Evolutionary conservation across 768 basidiomycete genomes (phyloP).

Genomic region (Rhodotorula kratochvilovae): DNA sequence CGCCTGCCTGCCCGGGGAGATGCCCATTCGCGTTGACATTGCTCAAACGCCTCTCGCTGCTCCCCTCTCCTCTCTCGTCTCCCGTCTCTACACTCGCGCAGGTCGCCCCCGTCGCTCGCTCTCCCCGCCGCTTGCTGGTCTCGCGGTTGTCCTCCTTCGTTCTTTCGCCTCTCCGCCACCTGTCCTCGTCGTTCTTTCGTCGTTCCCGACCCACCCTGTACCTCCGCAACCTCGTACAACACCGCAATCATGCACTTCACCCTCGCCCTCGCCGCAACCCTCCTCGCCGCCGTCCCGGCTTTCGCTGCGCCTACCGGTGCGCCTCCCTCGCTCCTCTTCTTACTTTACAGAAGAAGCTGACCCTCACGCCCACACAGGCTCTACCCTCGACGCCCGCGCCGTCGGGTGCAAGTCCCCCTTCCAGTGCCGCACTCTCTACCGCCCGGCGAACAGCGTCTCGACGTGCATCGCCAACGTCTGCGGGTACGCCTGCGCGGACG

Average conservation of each 20-base stretch:
- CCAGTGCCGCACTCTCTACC: conserved; percentile 6
- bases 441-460: conserved; percentile 2
- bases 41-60: neutral
- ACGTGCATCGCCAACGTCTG: neutral
- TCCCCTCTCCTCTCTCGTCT: neutral
- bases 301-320: neutral
- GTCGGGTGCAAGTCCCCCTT: conserved; percentile 1
- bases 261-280: neutral
- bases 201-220: too few relatives aligned
- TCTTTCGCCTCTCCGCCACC: neutral
- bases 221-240: too few relatives aligned
- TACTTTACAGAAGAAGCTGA: neutral
- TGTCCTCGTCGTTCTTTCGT: neutral
- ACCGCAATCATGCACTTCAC: neutral
- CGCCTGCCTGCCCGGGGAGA: neutral
- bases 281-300: neutral
- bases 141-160: neutral
- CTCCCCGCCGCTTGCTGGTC: neutral
- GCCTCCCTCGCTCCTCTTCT: neutral
- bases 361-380: neutral
- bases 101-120: neutral
- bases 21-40: neutral
- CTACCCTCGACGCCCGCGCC: neutral
- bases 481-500: neutral
- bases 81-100: too few relatives aligned